These are phyloP conservation scores for Trypethelium eluteriae DNA, from an alignment of 495 filamentous ascomycete species.

Conservation along the genomic window DNA sequence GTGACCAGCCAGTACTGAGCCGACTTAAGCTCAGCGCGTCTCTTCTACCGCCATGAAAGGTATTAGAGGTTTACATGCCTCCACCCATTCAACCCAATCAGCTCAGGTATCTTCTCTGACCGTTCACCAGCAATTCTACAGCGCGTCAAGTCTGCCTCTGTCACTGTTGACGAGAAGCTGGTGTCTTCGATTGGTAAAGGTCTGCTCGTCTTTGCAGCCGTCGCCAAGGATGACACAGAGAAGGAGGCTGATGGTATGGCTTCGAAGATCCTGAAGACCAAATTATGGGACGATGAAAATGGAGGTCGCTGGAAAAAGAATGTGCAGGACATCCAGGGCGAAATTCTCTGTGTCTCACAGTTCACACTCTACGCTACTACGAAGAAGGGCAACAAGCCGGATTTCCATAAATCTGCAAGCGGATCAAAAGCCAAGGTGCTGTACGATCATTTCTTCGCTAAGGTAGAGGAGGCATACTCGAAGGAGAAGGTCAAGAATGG, in stretches of 20 bases:
- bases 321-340: slow-evolving; percentile 78
- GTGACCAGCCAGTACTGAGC: neutral
- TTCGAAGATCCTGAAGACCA: slow-evolving; percentile 77
- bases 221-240: slow-evolving; percentile 81
- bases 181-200: slow-evolving; percentile 87
- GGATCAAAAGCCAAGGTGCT: slow-evolving; percentile 67
- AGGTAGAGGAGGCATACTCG: slow-evolving; percentile 63
- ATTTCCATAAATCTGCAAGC: slow-evolving; percentile 83
- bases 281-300: slow-evolving; percentile 77
- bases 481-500: slow-evolving; percentile 83
- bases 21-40: neutral
- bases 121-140: slow-evolving; percentile 71
- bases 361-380: slow-evolving; percentile 89
- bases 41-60: slow-evolving; percentile 1
- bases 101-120: neutral
- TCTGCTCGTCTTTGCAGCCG: slow-evolving; percentile 81
- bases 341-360: slow-evolving; percentile 96
- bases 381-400: slow-evolving; percentile 90
- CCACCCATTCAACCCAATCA: neutral
- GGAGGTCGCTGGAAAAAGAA: slow-evolving; percentile 71
- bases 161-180: slow-evolving; percentile 85
- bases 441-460: slow-evolving; percentile 74
- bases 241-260: slow-evolving; percentile 83
- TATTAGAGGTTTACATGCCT: neutral
- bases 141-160: slow-evolving; percentile 92